A percentile compares a stretch with the other conserved stretches of the same genome.
Conservation (phyloP, 257 asterid genomes). For the Salvia splendens region DNA sequence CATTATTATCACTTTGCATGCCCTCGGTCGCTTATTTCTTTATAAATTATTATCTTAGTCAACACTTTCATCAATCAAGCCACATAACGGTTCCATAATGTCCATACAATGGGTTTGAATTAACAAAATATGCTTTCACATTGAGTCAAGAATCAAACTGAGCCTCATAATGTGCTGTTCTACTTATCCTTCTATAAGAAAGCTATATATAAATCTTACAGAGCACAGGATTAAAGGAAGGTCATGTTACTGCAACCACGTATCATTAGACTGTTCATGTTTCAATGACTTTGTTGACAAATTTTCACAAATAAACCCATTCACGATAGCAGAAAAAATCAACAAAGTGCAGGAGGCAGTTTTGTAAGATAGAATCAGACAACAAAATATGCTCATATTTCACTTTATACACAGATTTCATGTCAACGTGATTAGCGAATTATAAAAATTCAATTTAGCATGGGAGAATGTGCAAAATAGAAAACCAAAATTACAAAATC, state of each 20-base stretch:
- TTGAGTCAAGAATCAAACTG: neutral
- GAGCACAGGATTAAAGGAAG: neutral
- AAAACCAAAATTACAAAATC: neutral
- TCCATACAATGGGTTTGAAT: neutral
- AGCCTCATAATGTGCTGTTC: neutral
- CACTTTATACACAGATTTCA: conserved; percentile 2
- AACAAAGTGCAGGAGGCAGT: neutral
- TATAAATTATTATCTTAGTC: neutral
- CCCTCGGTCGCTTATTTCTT: neutral
- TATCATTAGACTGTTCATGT: conserved; percentile 3
- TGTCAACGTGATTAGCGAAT: conserved; percentile 6
- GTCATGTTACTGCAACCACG: neutral
- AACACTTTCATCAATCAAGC: neutral
- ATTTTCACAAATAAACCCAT: neutral
- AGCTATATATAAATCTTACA: neutral
- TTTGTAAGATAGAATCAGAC: neutral
- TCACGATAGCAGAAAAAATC: neutral
- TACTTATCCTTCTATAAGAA: neutral
- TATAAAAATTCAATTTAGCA: neutral
- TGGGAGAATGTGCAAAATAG: neutral
- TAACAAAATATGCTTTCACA: neutral
- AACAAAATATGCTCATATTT: neutral
- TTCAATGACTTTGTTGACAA: neutral
- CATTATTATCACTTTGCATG: neutral
- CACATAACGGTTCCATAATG: neutral